phyloP scores from a whole-genome alignment of 2,329 filamentous ascomycete genomes.

The Teratosphaeria gauchensis region DNA sequence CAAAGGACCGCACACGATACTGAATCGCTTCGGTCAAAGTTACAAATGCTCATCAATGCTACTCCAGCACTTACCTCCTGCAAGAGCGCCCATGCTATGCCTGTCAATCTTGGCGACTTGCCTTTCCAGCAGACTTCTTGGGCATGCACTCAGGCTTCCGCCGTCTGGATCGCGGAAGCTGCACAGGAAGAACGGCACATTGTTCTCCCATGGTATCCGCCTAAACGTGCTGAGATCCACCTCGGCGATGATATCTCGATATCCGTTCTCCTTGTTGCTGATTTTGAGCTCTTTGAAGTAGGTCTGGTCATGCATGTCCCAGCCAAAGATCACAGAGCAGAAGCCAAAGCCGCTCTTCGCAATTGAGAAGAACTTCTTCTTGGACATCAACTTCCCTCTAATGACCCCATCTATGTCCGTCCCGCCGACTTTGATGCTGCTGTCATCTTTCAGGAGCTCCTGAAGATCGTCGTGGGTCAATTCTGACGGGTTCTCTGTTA shows the following conservation, averaged over 20 bases:
- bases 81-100: constrained; percentile 72
- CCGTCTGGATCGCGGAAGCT: constrained; percentile 72
- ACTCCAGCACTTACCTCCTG: constrained; percentile 58
- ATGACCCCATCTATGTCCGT: constrained; percentile 80
- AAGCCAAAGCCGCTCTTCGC: constrained; percentile 79
- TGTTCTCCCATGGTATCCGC: constrained; percentile 81
- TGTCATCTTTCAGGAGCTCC: constrained; percentile 58
- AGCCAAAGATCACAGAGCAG: constrained; percentile 89
- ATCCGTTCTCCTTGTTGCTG: constrained; percentile 85
- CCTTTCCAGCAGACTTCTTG: constrained; percentile 62
- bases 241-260: constrained; percentile 73
- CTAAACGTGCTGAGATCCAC: constrained; percentile 70
- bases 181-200: constrained; percentile 77
- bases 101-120: constrained; percentile 57
- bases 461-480: constrained; percentile 58
- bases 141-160: constrained; percentile 64
- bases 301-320: constrained; percentile 93
- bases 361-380: constrained; percentile 83
- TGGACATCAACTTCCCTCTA: constrained; percentile 82
- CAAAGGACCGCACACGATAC: constrained; percentile 2
- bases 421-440: constrained; percentile 76
- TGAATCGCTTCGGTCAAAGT: neutral
- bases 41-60: neutral
- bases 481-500: constrained; percentile 24
- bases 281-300: constrained; percentile 78